A percentile compares a stretch with the other conserved stretches of the same genome.
Evolutionary conservation across 2,329 filamentous ascomycete species (phyloP).

Genomic region (Penicillium glabrum): DNA sequence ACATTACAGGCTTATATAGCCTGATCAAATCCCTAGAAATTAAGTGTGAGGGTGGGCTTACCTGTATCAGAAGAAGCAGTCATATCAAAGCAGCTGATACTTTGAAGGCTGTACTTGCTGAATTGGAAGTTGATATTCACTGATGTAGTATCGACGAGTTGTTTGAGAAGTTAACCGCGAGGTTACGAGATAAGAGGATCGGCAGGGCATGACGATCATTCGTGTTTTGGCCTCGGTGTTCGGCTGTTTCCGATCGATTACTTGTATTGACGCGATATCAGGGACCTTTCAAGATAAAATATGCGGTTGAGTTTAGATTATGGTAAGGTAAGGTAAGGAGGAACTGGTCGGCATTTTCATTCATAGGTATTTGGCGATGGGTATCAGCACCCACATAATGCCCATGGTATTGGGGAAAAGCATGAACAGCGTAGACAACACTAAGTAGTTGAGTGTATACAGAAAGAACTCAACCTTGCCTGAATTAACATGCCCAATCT

Average conservation of each 20-base stretch:
- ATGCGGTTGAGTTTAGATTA: neutral
- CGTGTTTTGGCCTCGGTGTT: conserved; percentile 11
- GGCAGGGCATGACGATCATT: conserved; percentile 2
- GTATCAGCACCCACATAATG: no score
- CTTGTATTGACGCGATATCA: conserved; percentile 1
- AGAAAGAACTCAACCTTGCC: no score
- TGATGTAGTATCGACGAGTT: neutral
- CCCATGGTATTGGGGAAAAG: no score
- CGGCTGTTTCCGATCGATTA: conserved; percentile 13
- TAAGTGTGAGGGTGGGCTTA: neutral
- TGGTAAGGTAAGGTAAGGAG: neutral
- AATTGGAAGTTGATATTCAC: conserved; percentile 5
- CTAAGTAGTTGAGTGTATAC: no score
- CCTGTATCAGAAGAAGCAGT: conserved; percentile 2
- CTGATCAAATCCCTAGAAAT: neutral
- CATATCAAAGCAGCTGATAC: neutral
- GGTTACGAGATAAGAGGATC: conserved; percentile 2
- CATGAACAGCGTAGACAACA: no score
- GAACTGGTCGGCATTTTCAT: neutral
- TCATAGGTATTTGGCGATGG: neutral
- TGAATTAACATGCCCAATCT: neutral
- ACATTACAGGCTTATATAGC: conserved; percentile 10
- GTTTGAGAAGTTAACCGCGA: neutral
- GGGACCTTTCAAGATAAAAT: neutral
- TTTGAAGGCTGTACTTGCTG: conserved; percentile 5